Evolutionary conservation across 176 grass and related monocot species (phyloP).

Genomic region (Stipa capillata): DNA sequence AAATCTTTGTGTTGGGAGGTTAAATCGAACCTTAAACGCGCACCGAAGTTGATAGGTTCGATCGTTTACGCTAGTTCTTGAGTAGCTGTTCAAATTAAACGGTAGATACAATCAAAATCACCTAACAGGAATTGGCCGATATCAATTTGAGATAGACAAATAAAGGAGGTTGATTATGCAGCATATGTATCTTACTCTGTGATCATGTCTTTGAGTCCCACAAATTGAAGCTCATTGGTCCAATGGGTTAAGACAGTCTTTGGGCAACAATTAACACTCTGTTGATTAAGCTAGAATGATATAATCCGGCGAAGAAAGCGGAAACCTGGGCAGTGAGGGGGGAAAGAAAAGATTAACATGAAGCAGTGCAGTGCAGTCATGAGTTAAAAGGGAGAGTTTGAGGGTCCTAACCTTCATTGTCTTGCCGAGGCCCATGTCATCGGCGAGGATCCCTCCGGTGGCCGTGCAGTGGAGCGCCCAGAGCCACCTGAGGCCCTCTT

Average conservation of each 20-base stretch:
- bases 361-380: not conserved
- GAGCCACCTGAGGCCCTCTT: too few relatives aligned
- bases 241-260: constrained; percentile 54
- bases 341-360: not conserved
- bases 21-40: constrained; percentile 35
- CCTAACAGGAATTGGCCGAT: not conserved
- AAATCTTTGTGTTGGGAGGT: not conserved
- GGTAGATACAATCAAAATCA: not conserved
- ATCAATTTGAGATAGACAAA: not conserved
- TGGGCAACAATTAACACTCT: constrained; percentile 48
- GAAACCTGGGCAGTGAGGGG: constrained; percentile 35
- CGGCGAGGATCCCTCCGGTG: too few relatives aligned
- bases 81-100: constrained; percentile 28
- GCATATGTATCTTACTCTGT: constrained; percentile 28
- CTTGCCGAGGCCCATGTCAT: constrained; percentile 66
- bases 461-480: too few relatives aligned
- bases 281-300: constrained; percentile 39
- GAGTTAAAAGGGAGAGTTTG: not conserved
- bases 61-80: constrained; percentile 30
- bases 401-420: constrained; percentile 44
- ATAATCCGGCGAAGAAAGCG: constrained; percentile 54
- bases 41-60: constrained; percentile 40
- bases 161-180: not conserved
- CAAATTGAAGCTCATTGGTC: constrained; percentile 48
- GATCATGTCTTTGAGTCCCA: constrained; percentile 33